Evolutionary conservation across 1,284 basidiomycete species (phyloP).

Genomic region (Athelia sp.): DNA sequence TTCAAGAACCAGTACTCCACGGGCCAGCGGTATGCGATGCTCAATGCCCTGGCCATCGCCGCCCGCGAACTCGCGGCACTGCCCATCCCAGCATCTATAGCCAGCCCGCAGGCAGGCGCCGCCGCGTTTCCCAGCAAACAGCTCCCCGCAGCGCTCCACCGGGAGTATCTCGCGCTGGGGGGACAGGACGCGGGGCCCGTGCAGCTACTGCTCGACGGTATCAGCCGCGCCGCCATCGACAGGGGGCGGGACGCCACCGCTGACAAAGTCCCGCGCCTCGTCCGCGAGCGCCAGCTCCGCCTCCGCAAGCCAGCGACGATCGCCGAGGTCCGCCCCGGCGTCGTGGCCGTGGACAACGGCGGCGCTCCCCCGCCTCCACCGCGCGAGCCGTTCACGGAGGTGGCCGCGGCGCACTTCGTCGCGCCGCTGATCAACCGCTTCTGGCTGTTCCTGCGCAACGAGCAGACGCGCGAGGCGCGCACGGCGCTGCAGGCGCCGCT

Average conservation of each 20-base stretch:
- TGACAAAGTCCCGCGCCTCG: slow-evolving; percentile 52
- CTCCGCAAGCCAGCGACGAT: slow-evolving; percentile 48
- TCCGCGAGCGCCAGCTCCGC: slow-evolving; percentile 73
- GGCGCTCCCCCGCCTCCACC: slow-evolving; percentile 4
- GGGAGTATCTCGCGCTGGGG: slow-evolving; percentile 50
- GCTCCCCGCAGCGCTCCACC: slow-evolving; percentile 68
- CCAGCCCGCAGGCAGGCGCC: slow-evolving; percentile 27
- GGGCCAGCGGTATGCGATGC: slow-evolving; percentile 78
- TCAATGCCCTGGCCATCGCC: slow-evolving; percentile 82
- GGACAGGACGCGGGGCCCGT: slow-evolving; percentile 30
- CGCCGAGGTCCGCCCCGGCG: slow-evolving; percentile 30
- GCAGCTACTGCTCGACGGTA: slow-evolving; percentile 50
- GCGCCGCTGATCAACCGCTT: slow-evolving; percentile 87
- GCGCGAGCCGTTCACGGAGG: slow-evolving; percentile 47
- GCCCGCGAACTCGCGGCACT: slow-evolving; percentile 82
- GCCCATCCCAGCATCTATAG: slow-evolving; percentile 38
- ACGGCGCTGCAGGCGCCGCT: slow-evolving; percentile 45
- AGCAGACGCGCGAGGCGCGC: slow-evolving; percentile 68
- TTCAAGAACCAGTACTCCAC: slow-evolving; percentile 90
- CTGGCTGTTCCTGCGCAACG: slow-evolving; percentile 85
- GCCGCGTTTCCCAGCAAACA: slow-evolving; percentile 73
- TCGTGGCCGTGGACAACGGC: too few species aligned
- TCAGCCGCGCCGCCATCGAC: slow-evolving; percentile 56
- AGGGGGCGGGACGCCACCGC: slow-evolving; percentile 43
- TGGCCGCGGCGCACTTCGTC: slow-evolving; percentile 84